A percentile compares a stretch with the other conserved stretches of the same genome.
Evolutionary conservation across 2,329 filamentous ascomycete genomes (phyloP).

Genomic region (Cladosporium sp.): DNA sequence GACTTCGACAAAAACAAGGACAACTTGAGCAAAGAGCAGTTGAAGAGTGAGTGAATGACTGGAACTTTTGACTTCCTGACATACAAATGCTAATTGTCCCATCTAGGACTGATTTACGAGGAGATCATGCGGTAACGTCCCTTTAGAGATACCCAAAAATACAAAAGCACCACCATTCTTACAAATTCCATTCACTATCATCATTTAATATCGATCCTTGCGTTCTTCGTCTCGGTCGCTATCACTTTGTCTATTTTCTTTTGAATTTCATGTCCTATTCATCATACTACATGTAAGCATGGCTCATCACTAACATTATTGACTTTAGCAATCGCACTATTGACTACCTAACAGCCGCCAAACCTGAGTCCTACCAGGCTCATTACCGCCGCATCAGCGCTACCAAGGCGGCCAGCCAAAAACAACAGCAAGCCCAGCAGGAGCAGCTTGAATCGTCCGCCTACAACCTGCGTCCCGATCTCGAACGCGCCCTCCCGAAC

Average conservation of each 20-base stretch:
- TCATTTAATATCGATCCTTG: neutral
- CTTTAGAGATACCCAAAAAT: slow-evolving; percentile 24
- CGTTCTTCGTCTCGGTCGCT: neutral
- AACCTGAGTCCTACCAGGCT: slow-evolving; percentile 18
- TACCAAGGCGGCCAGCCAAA: neutral
- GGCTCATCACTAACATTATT: slow-evolving; percentile 26
- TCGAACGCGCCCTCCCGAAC: neutral
- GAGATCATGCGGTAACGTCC: slow-evolving; percentile 77
- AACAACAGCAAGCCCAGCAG: neutral
- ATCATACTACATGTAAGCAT: neutral
- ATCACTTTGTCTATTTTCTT: neutral
- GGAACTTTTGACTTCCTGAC: slow-evolving; percentile 29
- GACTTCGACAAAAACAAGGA: slow-evolving; percentile 99
- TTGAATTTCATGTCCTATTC: neutral
- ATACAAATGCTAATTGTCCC: too few relatives aligned
- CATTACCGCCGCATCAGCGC: slow-evolving; percentile 13
- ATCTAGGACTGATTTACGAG: slow-evolving; percentile 91
- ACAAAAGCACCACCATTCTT: slow-evolving; percentile 23
- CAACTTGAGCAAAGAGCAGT: slow-evolving; percentile 93
- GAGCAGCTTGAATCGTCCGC: neutral
- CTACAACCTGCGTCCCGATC: neutral
- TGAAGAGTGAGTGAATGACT: slow-evolving; percentile 67
- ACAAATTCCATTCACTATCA: neutral
- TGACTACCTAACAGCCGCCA: slow-evolving; percentile 8
- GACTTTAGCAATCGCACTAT: slow-evolving; percentile 15